Conservation (phyloP, 2,329 filamentous ascomycete genomes). For the Colletotrichum gloeosporioides region DNA sequence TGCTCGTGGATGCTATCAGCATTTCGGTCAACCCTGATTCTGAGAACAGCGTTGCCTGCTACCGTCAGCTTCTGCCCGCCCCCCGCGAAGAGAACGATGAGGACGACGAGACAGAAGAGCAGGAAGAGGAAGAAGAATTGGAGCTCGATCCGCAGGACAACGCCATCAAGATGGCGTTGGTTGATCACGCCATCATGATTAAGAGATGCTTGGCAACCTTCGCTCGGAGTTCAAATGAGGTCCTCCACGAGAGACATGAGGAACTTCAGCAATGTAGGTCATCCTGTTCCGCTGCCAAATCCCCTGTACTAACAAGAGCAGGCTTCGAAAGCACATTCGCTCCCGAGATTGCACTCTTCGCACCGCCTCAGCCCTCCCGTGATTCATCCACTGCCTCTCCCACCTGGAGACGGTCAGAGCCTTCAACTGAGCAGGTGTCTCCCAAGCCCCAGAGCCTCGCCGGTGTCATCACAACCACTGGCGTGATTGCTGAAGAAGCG, state of each 20-base stretch:
- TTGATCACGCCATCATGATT: slow-evolving; percentile 89
- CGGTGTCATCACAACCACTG: slow-evolving; percentile 34
- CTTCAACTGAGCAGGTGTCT: slow-evolving; percentile 40
- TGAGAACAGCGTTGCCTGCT: slow-evolving; percentile 79
- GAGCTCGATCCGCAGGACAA: slow-evolving; percentile 69
- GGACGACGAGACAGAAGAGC: slow-evolving; percentile 44
- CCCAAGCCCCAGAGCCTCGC: slow-evolving; percentile 36
- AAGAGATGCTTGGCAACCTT: slow-evolving; percentile 80
- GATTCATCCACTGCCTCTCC: slow-evolving; percentile 50
- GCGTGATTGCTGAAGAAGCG: slow-evolving; percentile 51
- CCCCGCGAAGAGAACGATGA: slow-evolving; percentile 44
- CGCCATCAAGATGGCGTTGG: slow-evolving; percentile 81
- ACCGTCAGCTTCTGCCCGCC: slow-evolving; percentile 74
- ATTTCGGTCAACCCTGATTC: slow-evolving; percentile 77
- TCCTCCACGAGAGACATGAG: slow-evolving; percentile 59
- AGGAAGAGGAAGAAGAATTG: slow-evolving; percentile 50
- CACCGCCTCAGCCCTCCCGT: slow-evolving; percentile 51
- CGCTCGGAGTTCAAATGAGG: slow-evolving; percentile 65
- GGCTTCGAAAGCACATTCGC: slow-evolving; percentile 69
- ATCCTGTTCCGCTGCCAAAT: neutral
- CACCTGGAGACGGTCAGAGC: slow-evolving; percentile 56
- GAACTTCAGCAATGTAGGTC: slow-evolving; percentile 71
- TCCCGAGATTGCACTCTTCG: slow-evolving; percentile 68
- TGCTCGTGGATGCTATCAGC: slow-evolving; percentile 77
- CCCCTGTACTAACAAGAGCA: slow-evolving; percentile 31